Percentiles rank a stretch among this genome's conserved stretches.
These are phyloP conservation scores for Aristolochia fimbriata DNA, from an alignment of 164 flowering plant genomes.

Conservation along the genomic window DNA sequence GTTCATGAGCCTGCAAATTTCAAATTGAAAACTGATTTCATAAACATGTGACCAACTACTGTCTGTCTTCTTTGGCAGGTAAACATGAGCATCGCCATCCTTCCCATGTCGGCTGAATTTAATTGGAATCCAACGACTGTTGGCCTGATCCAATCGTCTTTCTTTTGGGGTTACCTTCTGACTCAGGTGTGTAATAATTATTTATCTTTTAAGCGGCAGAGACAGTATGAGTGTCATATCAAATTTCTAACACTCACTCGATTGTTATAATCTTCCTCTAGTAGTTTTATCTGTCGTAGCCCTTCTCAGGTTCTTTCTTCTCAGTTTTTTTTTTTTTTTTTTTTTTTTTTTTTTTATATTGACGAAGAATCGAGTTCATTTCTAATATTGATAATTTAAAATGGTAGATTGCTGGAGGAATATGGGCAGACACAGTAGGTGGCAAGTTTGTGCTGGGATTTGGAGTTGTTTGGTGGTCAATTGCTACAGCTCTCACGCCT, in stretches of 20 bases:
- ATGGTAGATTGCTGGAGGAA: constrained; percentile 89
- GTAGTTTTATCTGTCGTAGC: too few relatives aligned
- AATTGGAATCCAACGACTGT: constrained; percentile 84
- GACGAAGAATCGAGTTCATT: not conserved
- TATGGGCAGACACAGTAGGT: constrained; percentile 96
- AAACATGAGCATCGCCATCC: constrained; percentile 98
- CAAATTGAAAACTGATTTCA: not conserved
- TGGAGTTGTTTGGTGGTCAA: constrained; percentile 99
- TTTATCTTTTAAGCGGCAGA: too few relatives aligned
- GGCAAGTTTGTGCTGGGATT: constrained; percentile 82
- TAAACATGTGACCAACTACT: not conserved
- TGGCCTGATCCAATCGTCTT: constrained; percentile 94
- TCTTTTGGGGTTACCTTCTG: constrained; percentile 97
- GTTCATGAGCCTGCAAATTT: not conserved
- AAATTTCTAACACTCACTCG: too few relatives aligned
- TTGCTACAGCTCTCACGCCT: constrained; percentile 85
- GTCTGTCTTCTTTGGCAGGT: constrained; percentile 42
- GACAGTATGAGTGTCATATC: too few relatives aligned
- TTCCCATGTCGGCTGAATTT: constrained; percentile 89
- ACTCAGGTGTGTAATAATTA: constrained; percentile 53
- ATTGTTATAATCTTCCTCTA: too few relatives aligned
- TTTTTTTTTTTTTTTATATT: too few relatives aligned
- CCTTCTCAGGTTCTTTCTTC: too few relatives aligned
- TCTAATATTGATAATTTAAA: constrained; percentile 4
- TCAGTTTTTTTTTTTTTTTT: too few relatives aligned